A percentile compares a stretch with the other conserved stretches of the same genome.
Evolutionary conservation across 2,329 filamentous ascomycete species (phyloP).

Genomic region (Trichoderma asperellum): DNA sequence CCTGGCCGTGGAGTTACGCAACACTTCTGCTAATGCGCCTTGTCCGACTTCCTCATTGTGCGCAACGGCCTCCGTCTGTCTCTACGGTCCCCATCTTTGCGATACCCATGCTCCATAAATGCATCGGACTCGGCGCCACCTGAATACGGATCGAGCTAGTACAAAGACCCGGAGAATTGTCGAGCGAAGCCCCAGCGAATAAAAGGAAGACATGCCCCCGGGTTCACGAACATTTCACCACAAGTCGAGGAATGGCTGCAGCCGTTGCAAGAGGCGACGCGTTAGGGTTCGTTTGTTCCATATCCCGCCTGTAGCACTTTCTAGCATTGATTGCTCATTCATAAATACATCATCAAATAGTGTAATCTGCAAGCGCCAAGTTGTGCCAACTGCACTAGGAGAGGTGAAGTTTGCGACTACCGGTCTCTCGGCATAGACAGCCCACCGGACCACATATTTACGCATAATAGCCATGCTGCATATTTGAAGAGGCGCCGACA

Average conservation of each 20-base stretch:
- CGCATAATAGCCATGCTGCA: slow-evolving; percentile 1
- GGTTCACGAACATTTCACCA: slow-evolving; percentile 22
- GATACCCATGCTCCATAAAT: slow-evolving; percentile 19
- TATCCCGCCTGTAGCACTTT: background rate
- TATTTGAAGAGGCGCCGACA: background rate
- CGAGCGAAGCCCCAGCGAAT: background rate
- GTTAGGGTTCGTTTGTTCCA: slow-evolving; percentile 14
- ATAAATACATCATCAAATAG: background rate
- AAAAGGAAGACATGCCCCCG: background rate
- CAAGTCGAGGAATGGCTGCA: slow-evolving; percentile 18
- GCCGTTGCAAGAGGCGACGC: slow-evolving; percentile 23
- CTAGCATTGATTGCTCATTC: background rate
- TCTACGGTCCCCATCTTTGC: background rate
- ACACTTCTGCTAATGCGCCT: slow-evolving; percentile 3
- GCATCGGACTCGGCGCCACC: slow-evolving; percentile 2
- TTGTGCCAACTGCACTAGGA: slow-evolving; percentile 19
- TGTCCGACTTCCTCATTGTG: background rate
- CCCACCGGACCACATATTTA: background rate
- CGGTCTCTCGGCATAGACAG: slow-evolving; percentile 9
- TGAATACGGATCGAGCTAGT: background rate
- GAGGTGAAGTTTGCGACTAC: slow-evolving; percentile 23
- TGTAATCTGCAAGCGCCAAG: slow-evolving; percentile 23
- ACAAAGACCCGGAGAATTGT: background rate
- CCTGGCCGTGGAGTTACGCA: slow-evolving; percentile 4
- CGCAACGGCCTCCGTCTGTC: slow-evolving; percentile 14